Evolutionary conservation across 768 basidiomycete genomes (phyloP).

Genomic region (Lactifluus piperatus): DNA sequence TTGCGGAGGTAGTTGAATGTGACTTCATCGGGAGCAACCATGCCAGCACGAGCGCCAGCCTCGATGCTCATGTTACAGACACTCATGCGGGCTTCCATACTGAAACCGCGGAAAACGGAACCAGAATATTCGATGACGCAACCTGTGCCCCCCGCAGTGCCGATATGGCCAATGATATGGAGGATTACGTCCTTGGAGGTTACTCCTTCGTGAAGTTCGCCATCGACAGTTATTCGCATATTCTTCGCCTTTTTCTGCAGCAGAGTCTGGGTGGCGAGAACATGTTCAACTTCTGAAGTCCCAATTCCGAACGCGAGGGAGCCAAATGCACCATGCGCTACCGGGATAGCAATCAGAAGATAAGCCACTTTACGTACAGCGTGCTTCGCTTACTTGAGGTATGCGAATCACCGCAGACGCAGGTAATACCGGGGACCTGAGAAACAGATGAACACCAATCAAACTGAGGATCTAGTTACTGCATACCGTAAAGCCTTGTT

Average conservation of each 20-base stretch:
- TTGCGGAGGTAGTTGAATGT: slow-evolving; percentile 54
- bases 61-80: slow-evolving; percentile 66
- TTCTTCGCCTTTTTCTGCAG: slow-evolving; percentile 55
- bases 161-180: slow-evolving; percentile 55
- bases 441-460: not conserved
- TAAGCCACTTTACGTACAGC: not conserved
- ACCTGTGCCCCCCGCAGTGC: slow-evolving; percentile 60
- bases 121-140: slow-evolving; percentile 56
- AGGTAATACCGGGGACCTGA: slow-evolving; percentile 38
- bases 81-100: slow-evolving; percentile 56
- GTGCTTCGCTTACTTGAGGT: slow-evolving; percentile 40
- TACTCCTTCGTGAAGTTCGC: slow-evolving; percentile 44
- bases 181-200: slow-evolving; percentile 58
- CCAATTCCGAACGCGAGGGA: slow-evolving; percentile 62
- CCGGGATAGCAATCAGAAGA: not conserved
- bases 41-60: slow-evolving; percentile 54
- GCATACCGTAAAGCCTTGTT: slow-evolving; percentile 52
- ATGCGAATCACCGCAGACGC: slow-evolving; percentile 59
- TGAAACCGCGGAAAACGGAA: slow-evolving; percentile 43
- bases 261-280: slow-evolving; percentile 58
- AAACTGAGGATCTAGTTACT: not conserved
- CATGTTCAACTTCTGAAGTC: slow-evolving; percentile 61
- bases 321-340: slow-evolving; percentile 58
- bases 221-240: slow-evolving; percentile 57
- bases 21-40: slow-evolving; percentile 56